Conservation (phyloP, 192 early-diverging fungal species). For the Gaertneriomyces semiglobifer region DNA sequence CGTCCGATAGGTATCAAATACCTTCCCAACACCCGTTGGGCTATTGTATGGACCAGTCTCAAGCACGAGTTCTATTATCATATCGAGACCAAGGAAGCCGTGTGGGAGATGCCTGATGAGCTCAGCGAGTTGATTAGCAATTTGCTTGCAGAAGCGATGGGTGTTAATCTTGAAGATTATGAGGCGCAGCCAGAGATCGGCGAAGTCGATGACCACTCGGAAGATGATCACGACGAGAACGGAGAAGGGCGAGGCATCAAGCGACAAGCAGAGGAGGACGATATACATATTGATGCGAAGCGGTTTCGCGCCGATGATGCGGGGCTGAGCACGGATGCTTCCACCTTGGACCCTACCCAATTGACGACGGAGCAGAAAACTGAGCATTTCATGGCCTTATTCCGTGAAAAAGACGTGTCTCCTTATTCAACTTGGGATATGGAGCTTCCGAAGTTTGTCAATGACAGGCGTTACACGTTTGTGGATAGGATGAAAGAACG, state of each 20-base stretch:
- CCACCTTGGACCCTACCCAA: conserved; percentile 5
- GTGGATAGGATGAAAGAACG: conserved; percentile 51
- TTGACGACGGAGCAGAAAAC: conserved; percentile 4
- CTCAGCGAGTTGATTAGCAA: conserved; percentile 48
- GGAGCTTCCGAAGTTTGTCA: conserved; percentile 62
- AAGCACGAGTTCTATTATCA: conserved; percentile 79
- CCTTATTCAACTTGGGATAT: conserved; percentile 74
- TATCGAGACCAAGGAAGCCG: conserved; percentile 59
- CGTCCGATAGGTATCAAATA: conserved; percentile 41
- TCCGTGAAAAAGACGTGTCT: conserved; percentile 67
- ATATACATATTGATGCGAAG: conserved; percentile 16
- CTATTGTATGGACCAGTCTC: conserved; percentile 63
- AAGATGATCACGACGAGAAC: conserved; percentile 25
- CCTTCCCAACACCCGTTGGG: conserved; percentile 69
- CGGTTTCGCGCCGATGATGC: conserved; percentile 2
- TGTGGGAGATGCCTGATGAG: conserved; percentile 67
- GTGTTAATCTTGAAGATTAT: conserved; percentile 33
- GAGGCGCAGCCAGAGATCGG: conserved; percentile 11
- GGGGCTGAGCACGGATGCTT: not conserved
- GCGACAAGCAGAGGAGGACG: conserved; percentile 18
- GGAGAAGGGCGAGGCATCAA: conserved; percentile 3
- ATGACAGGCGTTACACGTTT: conserved; percentile 61
- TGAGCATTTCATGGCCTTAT: conserved; percentile 38
- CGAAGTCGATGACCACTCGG: conserved; percentile 26
- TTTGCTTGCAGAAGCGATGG: conserved; percentile 52